These are phyloP conservation scores for Rhodosporidiobolus odoratus DNA, from an alignment of 768 basidiomycete genomes.

Conservation along the genomic window DNA sequence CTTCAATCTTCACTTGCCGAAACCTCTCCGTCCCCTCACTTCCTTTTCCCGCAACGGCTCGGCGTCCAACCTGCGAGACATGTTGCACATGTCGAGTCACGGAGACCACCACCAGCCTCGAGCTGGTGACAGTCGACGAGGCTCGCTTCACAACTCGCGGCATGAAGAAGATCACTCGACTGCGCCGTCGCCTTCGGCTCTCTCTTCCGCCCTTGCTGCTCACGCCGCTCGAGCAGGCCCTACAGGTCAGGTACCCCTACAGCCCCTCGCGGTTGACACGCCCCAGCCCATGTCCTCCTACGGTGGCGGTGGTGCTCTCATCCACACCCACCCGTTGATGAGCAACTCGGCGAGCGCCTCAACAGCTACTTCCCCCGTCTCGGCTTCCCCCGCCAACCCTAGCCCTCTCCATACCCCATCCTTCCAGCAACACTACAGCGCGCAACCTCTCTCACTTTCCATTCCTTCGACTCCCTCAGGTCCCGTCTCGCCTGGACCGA, in stretches of 20 bases:
- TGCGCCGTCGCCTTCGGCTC: conserved; percentile 38
- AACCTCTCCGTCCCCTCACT: conserved; percentile 39
- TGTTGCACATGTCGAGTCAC: conserved; percentile 8
- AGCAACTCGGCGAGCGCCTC: conserved; percentile 28
- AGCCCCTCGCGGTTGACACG: conserved; percentile 6
- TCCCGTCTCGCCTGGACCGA: too few species aligned
- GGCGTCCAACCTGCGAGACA: conserved; percentile 18
- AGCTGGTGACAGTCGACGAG: background rate
- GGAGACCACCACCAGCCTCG: background rate
- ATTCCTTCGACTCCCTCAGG: conserved; percentile 3
- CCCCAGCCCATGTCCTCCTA: background rate
- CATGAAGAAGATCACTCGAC: background rate
- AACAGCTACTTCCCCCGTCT: conserved; percentile 20
- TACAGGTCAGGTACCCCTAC: background rate
- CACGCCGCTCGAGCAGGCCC: conserved; percentile 29
- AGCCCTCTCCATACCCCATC: background rate
- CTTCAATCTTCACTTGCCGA: conserved; percentile 40
- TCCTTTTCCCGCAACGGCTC: conserved; percentile 33
- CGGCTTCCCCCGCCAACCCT: conserved; percentile 21
- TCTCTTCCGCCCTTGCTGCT: conserved; percentile 41
- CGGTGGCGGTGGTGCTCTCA: background rate
- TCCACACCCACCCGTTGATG: conserved; percentile 30
- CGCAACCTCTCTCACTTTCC: background rate
- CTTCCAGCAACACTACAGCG: background rate
- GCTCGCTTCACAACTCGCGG: background rate